Evolutionary conservation across 1,284 basidiomycete genomes (phyloP), one percentile per base, ranked within the genome.

Genomic region (Pseudozyma hubeiensis): DNA sequence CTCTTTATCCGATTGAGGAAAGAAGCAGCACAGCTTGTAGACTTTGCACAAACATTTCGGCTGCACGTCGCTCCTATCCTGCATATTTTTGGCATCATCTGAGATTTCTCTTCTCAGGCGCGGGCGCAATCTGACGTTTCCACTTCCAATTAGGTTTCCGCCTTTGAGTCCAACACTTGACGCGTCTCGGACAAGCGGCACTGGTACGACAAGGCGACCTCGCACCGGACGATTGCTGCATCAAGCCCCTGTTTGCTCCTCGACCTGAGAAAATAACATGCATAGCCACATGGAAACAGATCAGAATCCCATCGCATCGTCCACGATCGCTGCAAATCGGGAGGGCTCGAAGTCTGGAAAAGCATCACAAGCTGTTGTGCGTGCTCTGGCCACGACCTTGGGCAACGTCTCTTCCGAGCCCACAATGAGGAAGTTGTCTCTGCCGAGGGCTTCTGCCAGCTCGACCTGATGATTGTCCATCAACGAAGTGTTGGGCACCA

Each of bases 391-490:
- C 19, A 73, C 52, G 14, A 67, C 70, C 16, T 58, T 39, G 14
- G 60, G 37, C 39, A 73, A n/a, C 5, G 61, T 58, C 8, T 31
- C 71, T 43, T 69, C 65, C n/a, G 57, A 53, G 10, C 60, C 63
- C 4, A 52, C 66, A 13, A 63, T 17, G 11, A 75, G 47, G 31
- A 60, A 75, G 6, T 49, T 51, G 16, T 66, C 63, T 8, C 44
- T n/a, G 0, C 47, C 70, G 24, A 98, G 87, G 16, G 90, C 90
- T 44, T 88, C 85, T 0, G 96, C 93, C 6, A 99, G 87, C 81
- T 99, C 94, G 46, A 90, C 87, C 86, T 99, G 96, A 81, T 99
- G 96, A 84, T 97, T 92, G 85, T 97, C 92, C 85, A 96, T 89
- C 48, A 99, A 86, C 2, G 91, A 90, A 34, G 90, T 87, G 82